Conservation (phyloP, 805 yeast species). For the Wickerhamiella spandovensis region DNA sequence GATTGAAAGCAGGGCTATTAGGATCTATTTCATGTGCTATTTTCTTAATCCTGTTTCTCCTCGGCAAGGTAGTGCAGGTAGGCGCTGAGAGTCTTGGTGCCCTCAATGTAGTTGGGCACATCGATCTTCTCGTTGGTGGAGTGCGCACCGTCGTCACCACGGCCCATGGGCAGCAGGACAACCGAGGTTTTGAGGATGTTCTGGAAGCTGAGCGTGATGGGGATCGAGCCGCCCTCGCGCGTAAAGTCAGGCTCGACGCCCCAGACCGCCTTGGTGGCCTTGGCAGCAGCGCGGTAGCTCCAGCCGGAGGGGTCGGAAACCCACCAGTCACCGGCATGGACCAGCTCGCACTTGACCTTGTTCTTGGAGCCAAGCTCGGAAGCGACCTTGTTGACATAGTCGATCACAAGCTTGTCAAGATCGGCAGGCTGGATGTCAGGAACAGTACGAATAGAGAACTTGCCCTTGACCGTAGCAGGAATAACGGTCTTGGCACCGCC, state of each 20-base stretch:
- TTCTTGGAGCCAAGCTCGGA: slow-evolving; percentile 64
- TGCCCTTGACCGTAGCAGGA: slow-evolving; percentile 88
- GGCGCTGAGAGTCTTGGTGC: slow-evolving; percentile 86
- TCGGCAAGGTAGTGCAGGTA: slow-evolving; percentile 76
- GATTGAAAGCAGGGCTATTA: background rate
- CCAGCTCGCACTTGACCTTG: slow-evolving; percentile 52
- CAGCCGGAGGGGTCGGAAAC: slow-evolving; percentile 86
- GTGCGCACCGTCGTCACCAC: slow-evolving; percentile 99
- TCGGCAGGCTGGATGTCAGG: slow-evolving; percentile 79
- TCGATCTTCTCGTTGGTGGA: slow-evolving; percentile 92
- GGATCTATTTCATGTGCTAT: too few relatives aligned
- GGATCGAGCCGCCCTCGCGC: slow-evolving; percentile 98
- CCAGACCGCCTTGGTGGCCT: slow-evolving; percentile 92
- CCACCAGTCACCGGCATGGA: slow-evolving; percentile 97
- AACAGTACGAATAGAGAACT: slow-evolving; percentile 93
- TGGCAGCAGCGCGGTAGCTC: slow-evolving; percentile 82
- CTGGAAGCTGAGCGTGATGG: slow-evolving; percentile 91
- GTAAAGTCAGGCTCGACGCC: slow-evolving; percentile 91
- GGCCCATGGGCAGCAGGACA: slow-evolving; percentile 88
- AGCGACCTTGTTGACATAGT: slow-evolving; percentile 55
- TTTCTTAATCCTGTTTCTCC: slow-evolving; percentile 17
- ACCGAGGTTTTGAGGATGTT: slow-evolving; percentile 74
- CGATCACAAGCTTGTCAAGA: slow-evolving; percentile 63
- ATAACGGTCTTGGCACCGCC: slow-evolving; percentile 97
- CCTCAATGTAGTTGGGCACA: slow-evolving; percentile 78